Percentiles rank a stretch among this genome's conserved stretches.
phyloP scores from a whole-genome alignment of 805 yeast genomes.

The Aciculoconidium aculeatum region DNA sequence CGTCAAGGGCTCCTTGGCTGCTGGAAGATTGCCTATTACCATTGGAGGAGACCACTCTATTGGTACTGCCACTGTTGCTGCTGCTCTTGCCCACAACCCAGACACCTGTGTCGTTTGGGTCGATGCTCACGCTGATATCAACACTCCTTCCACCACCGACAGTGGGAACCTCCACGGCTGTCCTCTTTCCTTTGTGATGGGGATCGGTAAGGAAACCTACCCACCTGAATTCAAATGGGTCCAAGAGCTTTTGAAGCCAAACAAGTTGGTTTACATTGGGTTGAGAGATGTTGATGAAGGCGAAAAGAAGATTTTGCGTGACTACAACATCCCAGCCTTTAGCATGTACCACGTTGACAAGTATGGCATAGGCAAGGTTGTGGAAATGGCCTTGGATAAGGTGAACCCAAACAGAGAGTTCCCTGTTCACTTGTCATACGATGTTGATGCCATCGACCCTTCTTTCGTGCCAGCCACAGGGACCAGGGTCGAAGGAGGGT shows the following conservation, averaged over 20 bases:
- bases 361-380: constrained; percentile 85
- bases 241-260: constrained; percentile 56
- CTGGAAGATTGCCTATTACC: constrained; percentile 63
- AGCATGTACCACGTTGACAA: constrained; percentile 96
- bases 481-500: constrained; percentile 95
- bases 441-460: constrained; percentile 96
- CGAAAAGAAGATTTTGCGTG: constrained; percentile 69
- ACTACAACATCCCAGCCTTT: constrained; percentile 72
- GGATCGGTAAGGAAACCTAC: constrained; percentile 59
- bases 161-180: constrained; percentile 96
- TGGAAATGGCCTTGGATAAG: constrained; percentile 81
- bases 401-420: constrained; percentile 61
- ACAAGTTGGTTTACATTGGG: constrained; percentile 86
- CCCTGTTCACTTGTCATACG: constrained; percentile 89
- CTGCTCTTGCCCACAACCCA: constrained; percentile 71
- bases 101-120: constrained; percentile 92
- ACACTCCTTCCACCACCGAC: constrained; percentile 75
- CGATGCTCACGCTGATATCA: constrained; percentile 97
- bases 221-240: constrained; percentile 83
- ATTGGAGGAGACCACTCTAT: constrained; percentile 97
- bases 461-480: constrained; percentile 94
- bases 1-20: constrained; percentile 45
- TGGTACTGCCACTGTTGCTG: constrained; percentile 89
- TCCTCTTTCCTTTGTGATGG: constrained; percentile 88
- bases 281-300: constrained; percentile 88